A percentile compares a stretch with the other conserved stretches of the same genome.
Conservation (phyloP, 768 basidiomycete species). For the Epithele typhae region DNA sequence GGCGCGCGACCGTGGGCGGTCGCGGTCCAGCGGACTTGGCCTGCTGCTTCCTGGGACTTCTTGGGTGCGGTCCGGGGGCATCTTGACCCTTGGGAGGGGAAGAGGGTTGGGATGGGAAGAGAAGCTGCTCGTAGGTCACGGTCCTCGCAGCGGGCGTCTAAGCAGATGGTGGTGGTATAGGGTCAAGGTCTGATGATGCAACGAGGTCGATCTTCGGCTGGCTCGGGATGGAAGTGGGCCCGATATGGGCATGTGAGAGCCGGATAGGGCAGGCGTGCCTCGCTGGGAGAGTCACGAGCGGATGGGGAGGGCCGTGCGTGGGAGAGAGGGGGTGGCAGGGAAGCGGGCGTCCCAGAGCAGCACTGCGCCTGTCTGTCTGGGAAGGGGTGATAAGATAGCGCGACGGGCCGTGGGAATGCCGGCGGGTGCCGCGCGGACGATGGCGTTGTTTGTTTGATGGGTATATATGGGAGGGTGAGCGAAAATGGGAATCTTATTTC, state of each 20-base stretch:
- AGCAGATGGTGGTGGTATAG: too few species aligned
- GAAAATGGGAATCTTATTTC: conserved; percentile 22
- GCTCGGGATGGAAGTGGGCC: conserved; percentile 17
- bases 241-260: conserved; percentile 7
- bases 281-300: conserved; percentile 17
- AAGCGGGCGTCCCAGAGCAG: conserved; percentile 13
- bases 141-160: too few species aligned
- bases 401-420: conserved; percentile 15
- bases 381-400: conserved; percentile 20
- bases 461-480: conserved; percentile 22
- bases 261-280: conserved; percentile 12
- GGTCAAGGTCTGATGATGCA: too few species aligned
- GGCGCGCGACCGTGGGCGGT: too few species aligned
- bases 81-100: too few species aligned
- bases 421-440: conserved; percentile 11
- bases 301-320: conserved; percentile 15
- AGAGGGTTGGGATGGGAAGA: too few species aligned
- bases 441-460: conserved; percentile 20
- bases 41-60: too few species aligned
- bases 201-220: conserved; percentile 20
- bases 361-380: conserved; percentile 11
- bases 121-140: too few species aligned
- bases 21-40: too few species aligned
- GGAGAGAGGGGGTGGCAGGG: conserved; percentile 15
- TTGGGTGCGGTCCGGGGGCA: too few species aligned